Conservation (phyloP, 768 basidiomycete species). For the Favolaschia claudopus region DNA sequence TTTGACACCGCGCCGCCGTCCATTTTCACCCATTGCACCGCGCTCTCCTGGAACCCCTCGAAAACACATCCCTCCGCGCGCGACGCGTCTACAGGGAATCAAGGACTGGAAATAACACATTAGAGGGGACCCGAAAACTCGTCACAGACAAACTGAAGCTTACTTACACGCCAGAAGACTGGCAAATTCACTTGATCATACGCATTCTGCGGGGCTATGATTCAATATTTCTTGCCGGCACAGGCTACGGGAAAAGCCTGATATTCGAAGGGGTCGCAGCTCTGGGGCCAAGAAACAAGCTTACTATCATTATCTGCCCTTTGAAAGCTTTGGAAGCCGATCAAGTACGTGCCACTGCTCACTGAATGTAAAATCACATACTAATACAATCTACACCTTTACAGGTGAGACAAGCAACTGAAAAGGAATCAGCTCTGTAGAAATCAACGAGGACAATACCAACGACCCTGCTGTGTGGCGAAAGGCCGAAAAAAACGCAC, state of each 20-base stretch:
- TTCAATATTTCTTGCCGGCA: conserved; percentile 33
- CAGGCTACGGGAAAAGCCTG: conserved; percentile 37
- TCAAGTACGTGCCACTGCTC: conserved; percentile 30
- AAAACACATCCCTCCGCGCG: background rate
- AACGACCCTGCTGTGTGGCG: background rate
- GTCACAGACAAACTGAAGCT: conserved; percentile 13
- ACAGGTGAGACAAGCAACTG: conserved; percentile 11
- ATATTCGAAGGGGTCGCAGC: conserved; percentile 35
- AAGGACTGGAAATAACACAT: conserved; percentile 3
- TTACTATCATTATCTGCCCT: conserved; percentile 35
- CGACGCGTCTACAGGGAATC: conserved; percentile 4
- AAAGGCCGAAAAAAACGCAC: background rate
- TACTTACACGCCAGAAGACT: conserved; percentile 20
- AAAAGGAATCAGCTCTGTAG: conserved; percentile 3
- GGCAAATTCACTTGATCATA: conserved; percentile 15
- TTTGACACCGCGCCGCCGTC: background rate
- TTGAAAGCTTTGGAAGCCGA: conserved; percentile 39
- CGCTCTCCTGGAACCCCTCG: background rate
- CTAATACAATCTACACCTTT: background rate
- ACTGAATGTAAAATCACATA: background rate
- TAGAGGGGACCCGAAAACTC: background rate
- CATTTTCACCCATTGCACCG: background rate
- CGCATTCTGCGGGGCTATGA: conserved; percentile 31
- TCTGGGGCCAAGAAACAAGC: conserved; percentile 21
- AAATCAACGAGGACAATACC: conserved; percentile 14